Evolutionary conservation across 2,329 filamentous ascomycete genomes (phyloP), one percentile per base, ranked within the genome.

Genomic region (Beauveria sp.): DNA sequence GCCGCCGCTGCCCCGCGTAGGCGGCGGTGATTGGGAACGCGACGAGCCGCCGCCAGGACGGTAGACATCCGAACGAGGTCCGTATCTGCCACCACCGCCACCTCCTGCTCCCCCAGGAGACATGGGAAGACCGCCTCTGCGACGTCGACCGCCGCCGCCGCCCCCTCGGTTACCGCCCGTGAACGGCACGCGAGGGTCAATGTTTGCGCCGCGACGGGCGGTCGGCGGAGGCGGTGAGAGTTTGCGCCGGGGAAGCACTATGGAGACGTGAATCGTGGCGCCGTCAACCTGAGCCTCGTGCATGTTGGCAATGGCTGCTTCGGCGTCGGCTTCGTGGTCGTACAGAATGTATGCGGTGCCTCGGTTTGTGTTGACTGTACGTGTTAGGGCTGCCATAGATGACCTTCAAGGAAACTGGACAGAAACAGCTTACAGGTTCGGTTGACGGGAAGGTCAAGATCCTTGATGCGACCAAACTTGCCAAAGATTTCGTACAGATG

Each of bases 221-320:
- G 83, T 83, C 1, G 91, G 91, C 18, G 92, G 92, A 51, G 89
- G 85, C 20, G 85, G 86, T 7, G 90, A 92, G 69, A 96, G 90
- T 67, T 91, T 91, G 68, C 89, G 86, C 55, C 89, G 85, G 0
- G 91, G 91, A 41, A 96, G 80, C 28, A 96, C 91, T 66, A 97
- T 94, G 50, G 90, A 94, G 54, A 97, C 92, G 69, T 88, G 89
- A 69, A 97, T 87, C 44, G 86, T 80, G 24, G 87, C 85, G 56
- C 92, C 92, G 73, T 97, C 92, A 30, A 96, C 77, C 70, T 96
- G 90, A n/a, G 90, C 91, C 76, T 99, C 94, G 74, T 99, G 94
- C 94, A 99, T 97, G 72, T 96, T 90, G 20, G 92, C 86, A 67
- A 97, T 96, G 30, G 94, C 94, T 16, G 86, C 81, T 75, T 97